Conservation (phyloP, 352 stramenopile species). For the Pythium vanterpoolii region DNA sequence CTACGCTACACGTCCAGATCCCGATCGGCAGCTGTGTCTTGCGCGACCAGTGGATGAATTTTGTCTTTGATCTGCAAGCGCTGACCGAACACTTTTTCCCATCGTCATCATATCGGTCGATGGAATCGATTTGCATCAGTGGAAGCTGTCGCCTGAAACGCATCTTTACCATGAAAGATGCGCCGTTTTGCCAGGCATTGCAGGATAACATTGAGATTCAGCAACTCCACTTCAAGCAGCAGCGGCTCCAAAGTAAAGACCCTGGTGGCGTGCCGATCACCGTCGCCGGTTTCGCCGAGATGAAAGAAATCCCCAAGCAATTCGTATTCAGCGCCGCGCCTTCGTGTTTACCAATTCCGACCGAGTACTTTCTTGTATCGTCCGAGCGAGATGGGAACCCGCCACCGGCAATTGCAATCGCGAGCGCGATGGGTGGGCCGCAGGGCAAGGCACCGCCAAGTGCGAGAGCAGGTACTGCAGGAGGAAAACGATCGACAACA, state of each 20-base stretch:
- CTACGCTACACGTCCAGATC: conserved; percentile 65
- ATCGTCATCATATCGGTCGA: conserved; percentile 53
- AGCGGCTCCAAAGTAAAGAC: conserved; percentile 13
- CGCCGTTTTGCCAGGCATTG: conserved; percentile 27
- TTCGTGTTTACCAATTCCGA: conserved; percentile 36
- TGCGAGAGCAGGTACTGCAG: neutral
- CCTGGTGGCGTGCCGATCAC: conserved; percentile 6
- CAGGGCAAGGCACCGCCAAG: neutral
- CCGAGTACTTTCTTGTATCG: conserved; percentile 46
- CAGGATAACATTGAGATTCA: neutral
- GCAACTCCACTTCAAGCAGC: conserved; percentile 7
- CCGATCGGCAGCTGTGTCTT: conserved; percentile 39
- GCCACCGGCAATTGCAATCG: neutral
- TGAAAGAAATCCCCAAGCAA: conserved; percentile 59
- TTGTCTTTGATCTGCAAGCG: conserved; percentile 69
- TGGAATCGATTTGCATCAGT: conserved; percentile 74
- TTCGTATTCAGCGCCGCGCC: conserved; percentile 52
- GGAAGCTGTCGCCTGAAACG: conserved; percentile 74
- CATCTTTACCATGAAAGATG: conserved; percentile 87
- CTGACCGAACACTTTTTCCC: conserved; percentile 59
- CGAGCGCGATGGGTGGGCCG: neutral
- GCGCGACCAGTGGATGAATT: conserved; percentile 76
- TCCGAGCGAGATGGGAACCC: neutral
- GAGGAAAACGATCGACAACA: neutral
- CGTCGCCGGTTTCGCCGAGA: conserved; percentile 27